Evolutionary conservation across 148 eudicot genomes (phyloP).

Genomic region (Silene latifolia): DNA sequence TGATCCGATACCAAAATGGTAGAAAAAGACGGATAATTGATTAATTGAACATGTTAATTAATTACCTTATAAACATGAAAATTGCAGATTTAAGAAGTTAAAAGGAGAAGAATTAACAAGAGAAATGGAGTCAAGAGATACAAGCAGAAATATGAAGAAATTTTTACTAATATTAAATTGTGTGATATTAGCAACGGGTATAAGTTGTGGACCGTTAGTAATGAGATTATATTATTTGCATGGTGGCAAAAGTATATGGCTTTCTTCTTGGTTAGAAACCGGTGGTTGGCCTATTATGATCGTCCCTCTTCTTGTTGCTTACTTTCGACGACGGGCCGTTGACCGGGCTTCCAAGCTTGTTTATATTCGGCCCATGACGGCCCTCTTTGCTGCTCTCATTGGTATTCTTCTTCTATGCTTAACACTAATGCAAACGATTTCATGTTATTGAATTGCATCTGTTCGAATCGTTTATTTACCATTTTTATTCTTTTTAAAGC

Average conservation of each 20-base stretch:
- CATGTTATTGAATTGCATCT: too few relatives aligned
- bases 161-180: slow-evolving; percentile 38
- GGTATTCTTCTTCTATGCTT: slow-evolving; percentile 17
- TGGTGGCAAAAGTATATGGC: slow-evolving; percentile 67
- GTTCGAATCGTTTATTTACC: too few relatives aligned
- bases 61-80: background rate
- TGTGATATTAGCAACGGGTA: slow-evolving; percentile 41
- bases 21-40: too few relatives aligned
- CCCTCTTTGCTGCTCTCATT: slow-evolving; percentile 28
- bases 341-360: slow-evolving; percentile 25
- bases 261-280: slow-evolving; percentile 44
- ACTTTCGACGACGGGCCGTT: slow-evolving; percentile 32
- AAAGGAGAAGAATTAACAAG: background rate
- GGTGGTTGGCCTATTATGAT: slow-evolving; percentile 62
- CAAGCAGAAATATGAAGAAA: slow-evolving; percentile 22
- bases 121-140: background rate
- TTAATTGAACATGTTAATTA: too few relatives aligned
- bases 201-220: slow-evolving; percentile 57
- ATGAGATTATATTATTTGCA: slow-evolving; percentile 66
- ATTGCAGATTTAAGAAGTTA: slow-evolving; percentile 19
- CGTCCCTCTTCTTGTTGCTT: slow-evolving; percentile 35
- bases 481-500: too few relatives aligned
- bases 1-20: background rate
- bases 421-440: too few relatives aligned
- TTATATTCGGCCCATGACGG: slow-evolving; percentile 25